These are phyloP conservation scores for Tetradesmus obliquus DNA, from an alignment of 139 green algal species.

Conservation along the genomic window DNA sequence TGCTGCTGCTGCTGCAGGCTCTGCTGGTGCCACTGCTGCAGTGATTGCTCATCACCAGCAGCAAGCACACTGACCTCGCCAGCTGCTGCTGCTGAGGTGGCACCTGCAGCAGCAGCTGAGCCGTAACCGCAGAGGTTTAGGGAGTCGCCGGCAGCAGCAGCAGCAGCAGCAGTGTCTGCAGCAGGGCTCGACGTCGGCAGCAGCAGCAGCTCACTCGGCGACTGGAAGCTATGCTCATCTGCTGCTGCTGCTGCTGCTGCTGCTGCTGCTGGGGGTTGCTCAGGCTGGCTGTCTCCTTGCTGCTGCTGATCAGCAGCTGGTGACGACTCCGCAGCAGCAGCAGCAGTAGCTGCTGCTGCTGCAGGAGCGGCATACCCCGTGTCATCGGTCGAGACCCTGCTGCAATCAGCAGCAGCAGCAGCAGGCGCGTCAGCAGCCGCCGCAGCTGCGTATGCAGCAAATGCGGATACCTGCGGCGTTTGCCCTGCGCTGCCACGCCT, in stretches of 20 bases:
- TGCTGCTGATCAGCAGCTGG: too few species aligned
- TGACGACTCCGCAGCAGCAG: not conserved
- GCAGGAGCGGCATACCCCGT: not conserved
- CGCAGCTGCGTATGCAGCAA: not conserved
- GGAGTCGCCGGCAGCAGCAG: not conserved
- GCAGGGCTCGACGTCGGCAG: not conserved
- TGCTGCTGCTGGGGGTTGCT: not conserved
- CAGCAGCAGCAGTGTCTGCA: not conserved
- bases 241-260: not conserved
- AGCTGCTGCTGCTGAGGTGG: constrained; percentile 1
- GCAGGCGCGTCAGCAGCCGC: not conserved
- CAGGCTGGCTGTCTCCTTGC: too few species aligned
- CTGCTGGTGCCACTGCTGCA: not conserved
- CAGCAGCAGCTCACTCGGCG: too few species aligned
- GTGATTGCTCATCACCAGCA: not conserved
- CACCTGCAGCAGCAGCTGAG: not conserved
- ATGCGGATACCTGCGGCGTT: not conserved
- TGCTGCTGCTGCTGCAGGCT: not conserved
- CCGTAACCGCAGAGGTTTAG: not conserved
- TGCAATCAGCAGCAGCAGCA: constrained; percentile 2
- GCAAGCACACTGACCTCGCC: not conserved
- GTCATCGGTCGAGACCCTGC: not conserved
- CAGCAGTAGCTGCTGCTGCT: not conserved
- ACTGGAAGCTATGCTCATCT: too few species aligned
- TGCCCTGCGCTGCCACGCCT: not conserved